Percentiles rank a stretch among this genome's conserved stretches.
Conservation (phyloP, 163 green algal species). For the Picocystis sp. region DNA sequence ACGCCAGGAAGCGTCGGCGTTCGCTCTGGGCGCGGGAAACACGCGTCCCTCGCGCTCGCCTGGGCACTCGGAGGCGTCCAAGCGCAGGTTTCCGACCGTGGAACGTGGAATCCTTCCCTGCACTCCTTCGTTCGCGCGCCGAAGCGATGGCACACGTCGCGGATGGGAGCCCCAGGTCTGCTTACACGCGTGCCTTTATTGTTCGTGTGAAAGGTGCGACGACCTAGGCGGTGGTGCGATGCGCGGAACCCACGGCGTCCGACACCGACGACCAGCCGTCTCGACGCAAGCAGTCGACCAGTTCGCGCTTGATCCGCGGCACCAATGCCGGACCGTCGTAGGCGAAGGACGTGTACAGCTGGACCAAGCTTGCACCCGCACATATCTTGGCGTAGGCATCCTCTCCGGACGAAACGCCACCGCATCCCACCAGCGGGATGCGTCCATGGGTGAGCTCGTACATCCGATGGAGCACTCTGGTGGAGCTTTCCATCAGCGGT, state of each 20-base stretch:
- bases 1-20: too few relatives aligned
- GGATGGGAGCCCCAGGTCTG: too few relatives aligned
- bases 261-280: slow-evolving; percentile 71
- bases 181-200: background rate
- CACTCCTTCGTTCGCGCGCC: too few relatives aligned
- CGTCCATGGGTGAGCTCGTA: slow-evolving; percentile 42
- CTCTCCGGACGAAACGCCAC: slow-evolving; percentile 61
- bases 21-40: too few relatives aligned
- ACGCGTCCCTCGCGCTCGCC: too few relatives aligned
- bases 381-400: slow-evolving; percentile 91
- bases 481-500: slow-evolving; percentile 66
- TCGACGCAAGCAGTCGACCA: slow-evolving; percentile 50
- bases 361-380: slow-evolving; percentile 82
- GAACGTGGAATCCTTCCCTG: too few relatives aligned
- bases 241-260: slow-evolving; percentile 76
- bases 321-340: slow-evolving; percentile 74
- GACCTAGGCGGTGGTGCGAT: slow-evolving; percentile 8
- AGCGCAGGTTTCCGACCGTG: too few relatives aligned
- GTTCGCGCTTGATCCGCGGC: slow-evolving; percentile 50
- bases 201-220: background rate
- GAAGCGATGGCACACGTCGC: too few relatives aligned
- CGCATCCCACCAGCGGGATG: slow-evolving; percentile 80
- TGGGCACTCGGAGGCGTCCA: too few relatives aligned
- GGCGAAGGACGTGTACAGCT: slow-evolving; percentile 84
- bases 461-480: slow-evolving; percentile 37